phyloP scores from a whole-genome alignment of 805 yeast genomes.

The Pichia ethanolica region DNA sequence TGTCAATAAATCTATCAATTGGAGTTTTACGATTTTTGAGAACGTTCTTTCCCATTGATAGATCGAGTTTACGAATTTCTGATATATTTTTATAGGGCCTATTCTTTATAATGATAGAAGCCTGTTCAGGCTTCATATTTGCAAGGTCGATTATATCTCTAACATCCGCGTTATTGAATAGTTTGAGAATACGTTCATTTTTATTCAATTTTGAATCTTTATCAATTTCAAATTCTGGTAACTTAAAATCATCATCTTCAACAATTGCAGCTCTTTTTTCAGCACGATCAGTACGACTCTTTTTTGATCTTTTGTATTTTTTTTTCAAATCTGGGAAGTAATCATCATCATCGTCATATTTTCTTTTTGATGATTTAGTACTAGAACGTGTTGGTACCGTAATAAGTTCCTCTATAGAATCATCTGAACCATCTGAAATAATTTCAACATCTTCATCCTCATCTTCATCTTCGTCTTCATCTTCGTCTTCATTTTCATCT shows the following conservation, averaged over 20 bases:
- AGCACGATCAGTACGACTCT: conserved; percentile 9
- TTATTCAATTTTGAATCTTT: conserved; percentile 32
- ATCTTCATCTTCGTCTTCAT: conserved; percentile 3
- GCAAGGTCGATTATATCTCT: conserved; percentile 79
- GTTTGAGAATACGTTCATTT: conserved; percentile 62
- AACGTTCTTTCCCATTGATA: conserved; percentile 26
- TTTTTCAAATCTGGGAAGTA: conserved; percentile 16
- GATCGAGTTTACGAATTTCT: conserved; percentile 51
- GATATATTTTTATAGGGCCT: conserved; percentile 65
- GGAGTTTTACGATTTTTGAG: conserved; percentile 6
- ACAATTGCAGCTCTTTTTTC: conserved; percentile 8
- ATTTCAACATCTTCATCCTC: conserved; percentile 1
- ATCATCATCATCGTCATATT: conserved; percentile 45
- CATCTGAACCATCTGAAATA: conserved; percentile 4
- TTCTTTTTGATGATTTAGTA: conserved; percentile 15
- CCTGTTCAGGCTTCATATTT: conserved; percentile 58
- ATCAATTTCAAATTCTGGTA: conserved; percentile 22
- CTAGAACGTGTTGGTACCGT: not conserved
- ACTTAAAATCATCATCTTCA: conserved; percentile 30
- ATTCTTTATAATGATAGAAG: conserved; percentile 50
- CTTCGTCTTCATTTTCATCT: conserved; percentile 4
- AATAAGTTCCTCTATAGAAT: conserved; percentile 7
- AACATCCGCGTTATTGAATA: conserved; percentile 68
- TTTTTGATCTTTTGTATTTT: not conserved
- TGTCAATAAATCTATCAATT: conserved; percentile 72